Evolutionary conservation across 1,139 yeast species (phyloP).

Genomic region (Taphrina sp.): DNA sequence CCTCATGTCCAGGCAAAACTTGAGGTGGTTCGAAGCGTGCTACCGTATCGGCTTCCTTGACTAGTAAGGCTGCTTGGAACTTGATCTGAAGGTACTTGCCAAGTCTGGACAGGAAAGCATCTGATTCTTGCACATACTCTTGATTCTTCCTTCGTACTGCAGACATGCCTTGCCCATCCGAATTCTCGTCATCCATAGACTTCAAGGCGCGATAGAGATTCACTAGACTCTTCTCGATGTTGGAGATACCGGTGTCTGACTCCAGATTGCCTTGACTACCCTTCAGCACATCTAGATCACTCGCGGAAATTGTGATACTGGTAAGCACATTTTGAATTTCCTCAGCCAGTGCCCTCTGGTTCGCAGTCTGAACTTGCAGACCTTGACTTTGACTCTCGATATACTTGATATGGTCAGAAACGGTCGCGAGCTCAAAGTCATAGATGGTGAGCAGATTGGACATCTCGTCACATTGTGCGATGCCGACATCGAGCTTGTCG

Average conservation of each 20-base stretch:
- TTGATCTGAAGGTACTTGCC: conserved; percentile 31
- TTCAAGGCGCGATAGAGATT: conserved; percentile 63
- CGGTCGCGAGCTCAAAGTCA: conserved; percentile 58
- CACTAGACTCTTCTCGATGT: conserved; percentile 60
- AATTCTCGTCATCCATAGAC: conserved; percentile 47
- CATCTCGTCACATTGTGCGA: conserved; percentile 58
- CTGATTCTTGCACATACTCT: conserved; percentile 30
- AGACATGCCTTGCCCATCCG: conserved; percentile 48
- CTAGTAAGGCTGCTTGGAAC: conserved; percentile 30
- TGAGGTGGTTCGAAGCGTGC: conserved; percentile 14
- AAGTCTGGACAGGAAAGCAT: conserved; percentile 30
- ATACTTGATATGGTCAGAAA: conserved; percentile 64
- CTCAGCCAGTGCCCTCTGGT: conserved; percentile 68
- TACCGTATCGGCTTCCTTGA: conserved; percentile 6
- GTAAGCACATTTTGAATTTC: conserved; percentile 67
- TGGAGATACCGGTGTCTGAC: conserved; percentile 49
- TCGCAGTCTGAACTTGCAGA: conserved; percentile 76
- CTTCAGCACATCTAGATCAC: conserved; percentile 54
- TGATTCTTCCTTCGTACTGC: conserved; percentile 38
- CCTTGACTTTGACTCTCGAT: conserved; percentile 80
- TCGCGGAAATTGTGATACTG: conserved; percentile 64
- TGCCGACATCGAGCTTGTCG: conserved; percentile 49
- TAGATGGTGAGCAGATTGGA: conserved; percentile 56
- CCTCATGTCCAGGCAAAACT: conserved; percentile 25
- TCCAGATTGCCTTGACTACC: conserved; percentile 50